Base-by-base conservation (phyloP, 345 rosid species). In the Boechera stricta region DNA sequence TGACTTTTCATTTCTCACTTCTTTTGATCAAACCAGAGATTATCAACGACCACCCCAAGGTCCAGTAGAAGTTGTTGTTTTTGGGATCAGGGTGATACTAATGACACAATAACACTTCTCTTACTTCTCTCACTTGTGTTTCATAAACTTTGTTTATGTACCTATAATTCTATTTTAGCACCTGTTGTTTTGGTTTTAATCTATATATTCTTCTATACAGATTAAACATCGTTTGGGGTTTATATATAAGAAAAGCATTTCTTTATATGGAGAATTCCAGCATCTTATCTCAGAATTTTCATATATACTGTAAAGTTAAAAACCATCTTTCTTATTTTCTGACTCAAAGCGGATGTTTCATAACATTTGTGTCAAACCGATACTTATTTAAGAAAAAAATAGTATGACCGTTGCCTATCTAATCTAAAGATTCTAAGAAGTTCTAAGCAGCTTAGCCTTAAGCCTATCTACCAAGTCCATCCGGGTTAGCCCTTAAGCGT, bases 41-140 rank as follows among this genome's bases (percentile, higher is more conserved):
- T 33, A 67, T 67, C 73, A 75, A 41, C 1, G 47, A 60, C 45
- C 62, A 65, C 28, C 71, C 78, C 58, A 5, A 52, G 28, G 45
- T 58, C 38, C 78, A 38, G 74, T 75, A 76, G 55, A 36, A 76
- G 35, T 6, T 69, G 48, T 41, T 76, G 48, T 58, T 58, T 76
- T 52, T 39, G 36, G 69, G 56, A 69, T 39, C 32, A 41, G 41
- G 55, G 35, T 52, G 48, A 52, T 60, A 13, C 28, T 32, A 56
- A 44, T 75, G 74, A 68, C 74, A 60, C 47, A 5, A 62, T 44
- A 62, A 61, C 74, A 49, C 58, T 48, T 67, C 9, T 57, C 47
- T 73, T 69, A 49, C 58, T 48, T 67, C 13, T 57, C 47, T 73
- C 71, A 48, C 67, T 59, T 67, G 6, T 66, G 35, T 66, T 57